These are phyloP conservation scores for Microstegium vimineum DNA, from an alignment of 176 grass and related monocot genomes.

Conservation along the genomic window DNA sequence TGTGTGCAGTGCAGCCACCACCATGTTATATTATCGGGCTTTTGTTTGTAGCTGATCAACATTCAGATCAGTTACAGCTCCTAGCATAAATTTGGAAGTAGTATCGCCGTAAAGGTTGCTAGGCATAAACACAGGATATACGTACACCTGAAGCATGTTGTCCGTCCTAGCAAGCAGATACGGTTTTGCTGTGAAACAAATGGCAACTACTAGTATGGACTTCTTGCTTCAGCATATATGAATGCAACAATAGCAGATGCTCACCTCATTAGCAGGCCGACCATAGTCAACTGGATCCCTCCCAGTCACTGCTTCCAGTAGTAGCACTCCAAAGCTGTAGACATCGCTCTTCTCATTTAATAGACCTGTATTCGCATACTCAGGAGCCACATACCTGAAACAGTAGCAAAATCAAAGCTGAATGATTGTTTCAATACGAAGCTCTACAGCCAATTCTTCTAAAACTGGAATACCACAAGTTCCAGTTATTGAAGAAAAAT, in stretches of 20 bases:
- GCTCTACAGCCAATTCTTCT: background rate
- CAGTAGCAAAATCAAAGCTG: background rate
- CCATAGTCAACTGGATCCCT: constrained; percentile 80
- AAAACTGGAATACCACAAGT: background rate
- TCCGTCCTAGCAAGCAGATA: background rate
- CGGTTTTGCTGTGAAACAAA: background rate
- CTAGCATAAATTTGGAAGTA: background rate
- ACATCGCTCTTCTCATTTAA: constrained; percentile 84
- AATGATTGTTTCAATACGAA: background rate
- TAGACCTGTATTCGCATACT: constrained; percentile 74
- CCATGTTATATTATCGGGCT: background rate
- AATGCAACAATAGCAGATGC: background rate
- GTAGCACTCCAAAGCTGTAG: constrained; percentile 72
- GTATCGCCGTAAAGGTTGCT: background rate
- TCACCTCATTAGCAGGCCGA: constrained; percentile 63
- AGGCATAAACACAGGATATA: background rate
- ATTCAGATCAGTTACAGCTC: background rate
- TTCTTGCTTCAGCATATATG: background rate
- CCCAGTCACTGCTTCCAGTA: constrained; percentile 71
- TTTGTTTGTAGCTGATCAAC: background rate
- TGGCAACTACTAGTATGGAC: background rate
- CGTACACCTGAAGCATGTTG: background rate
- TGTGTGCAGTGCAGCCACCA: constrained; percentile 19
- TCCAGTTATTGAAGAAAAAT: background rate
- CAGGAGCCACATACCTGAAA: constrained; percentile 81